These are phyloP conservation scores for Taiozyma sp. DNA, from an alignment of 1,139 yeast genomes.

Conservation along the genomic window DNA sequence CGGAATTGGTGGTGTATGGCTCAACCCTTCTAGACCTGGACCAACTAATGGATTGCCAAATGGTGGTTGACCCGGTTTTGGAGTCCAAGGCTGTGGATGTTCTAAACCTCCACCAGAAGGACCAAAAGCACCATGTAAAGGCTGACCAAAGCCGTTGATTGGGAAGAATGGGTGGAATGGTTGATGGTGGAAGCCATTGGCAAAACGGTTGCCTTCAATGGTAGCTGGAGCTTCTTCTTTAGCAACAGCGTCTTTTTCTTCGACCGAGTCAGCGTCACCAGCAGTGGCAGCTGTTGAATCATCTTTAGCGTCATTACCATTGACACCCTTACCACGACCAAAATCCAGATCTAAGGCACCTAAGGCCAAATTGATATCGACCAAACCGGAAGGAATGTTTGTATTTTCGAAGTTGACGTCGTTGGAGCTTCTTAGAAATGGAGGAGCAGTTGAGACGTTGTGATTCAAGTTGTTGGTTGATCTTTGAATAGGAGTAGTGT, in stretches of 20 bases:
- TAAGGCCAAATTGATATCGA: conserved; percentile 21
- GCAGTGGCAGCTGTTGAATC: conserved; percentile 9
- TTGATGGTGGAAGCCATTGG: conserved; percentile 20
- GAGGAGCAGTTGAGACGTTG: conserved; percentile 20
- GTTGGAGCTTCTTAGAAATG: conserved; percentile 16
- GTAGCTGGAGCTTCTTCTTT: conserved; percentile 2
- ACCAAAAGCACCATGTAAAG: conserved; percentile 17
- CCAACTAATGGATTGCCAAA: conserved; percentile 10
- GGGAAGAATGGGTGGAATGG: conserved; percentile 24
- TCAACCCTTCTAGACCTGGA: conserved; percentile 12
- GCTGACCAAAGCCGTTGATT: conserved; percentile 24
- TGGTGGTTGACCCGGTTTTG: conserved; percentile 17
- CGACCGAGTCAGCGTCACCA: conserved; percentile 7
- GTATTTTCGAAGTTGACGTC: conserved; percentile 4
- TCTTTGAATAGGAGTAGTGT: conserved; percentile 22
- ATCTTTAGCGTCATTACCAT: conserved; percentile 4
- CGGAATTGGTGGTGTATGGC: conserved; percentile 19
- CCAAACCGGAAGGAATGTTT: conserved; percentile 16
- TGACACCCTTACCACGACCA: conserved; percentile 3
- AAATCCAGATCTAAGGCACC: conserved; percentile 22
- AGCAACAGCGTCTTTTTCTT: conserved; percentile 1
- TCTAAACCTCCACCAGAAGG: conserved; percentile 14
- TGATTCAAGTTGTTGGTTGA: conserved; percentile 15
- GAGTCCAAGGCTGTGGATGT: conserved; percentile 22
- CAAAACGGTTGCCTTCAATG: conserved; percentile 8